Conservation (phyloP, 2,329 filamentous ascomycete genomes). For the Ophiostoma quercus region DNA sequence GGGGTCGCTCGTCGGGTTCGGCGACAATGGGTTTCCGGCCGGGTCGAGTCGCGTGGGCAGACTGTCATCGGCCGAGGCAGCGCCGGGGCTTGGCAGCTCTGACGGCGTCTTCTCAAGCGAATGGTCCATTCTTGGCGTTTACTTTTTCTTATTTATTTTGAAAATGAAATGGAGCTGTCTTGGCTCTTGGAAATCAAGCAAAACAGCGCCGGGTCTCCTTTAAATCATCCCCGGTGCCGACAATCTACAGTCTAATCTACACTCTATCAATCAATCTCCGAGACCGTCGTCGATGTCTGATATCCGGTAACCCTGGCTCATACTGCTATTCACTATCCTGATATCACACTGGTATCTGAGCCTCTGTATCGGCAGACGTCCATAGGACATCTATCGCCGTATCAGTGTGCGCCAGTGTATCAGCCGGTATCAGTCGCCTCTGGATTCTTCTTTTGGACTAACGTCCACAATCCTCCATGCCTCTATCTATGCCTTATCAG, state of each 20-base stretch:
- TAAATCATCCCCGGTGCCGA: not conserved
- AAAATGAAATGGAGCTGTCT: not conserved
- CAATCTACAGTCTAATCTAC: not conserved
- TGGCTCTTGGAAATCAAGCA: not conserved
- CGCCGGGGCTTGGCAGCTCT: not conserved
- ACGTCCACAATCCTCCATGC: not conserved
- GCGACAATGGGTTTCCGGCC: conserved; percentile 19
- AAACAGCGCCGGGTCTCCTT: not conserved
- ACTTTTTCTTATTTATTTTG: not conserved
- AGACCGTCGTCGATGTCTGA: no score
- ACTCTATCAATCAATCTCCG: not conserved
- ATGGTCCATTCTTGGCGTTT: not conserved
- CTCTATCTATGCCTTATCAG: not conserved
- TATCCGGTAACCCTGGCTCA: not conserved
- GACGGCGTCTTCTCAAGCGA: not conserved
- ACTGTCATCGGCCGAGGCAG: not conserved
- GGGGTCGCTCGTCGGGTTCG: conserved; percentile 26
- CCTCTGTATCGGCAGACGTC: no score
- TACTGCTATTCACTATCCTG: not conserved
- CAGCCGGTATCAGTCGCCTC: not conserved
- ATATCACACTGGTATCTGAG: not conserved
- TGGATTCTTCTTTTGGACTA: not conserved
- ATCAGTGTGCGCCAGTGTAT: no score
- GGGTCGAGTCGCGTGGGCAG: conserved; percentile 17
- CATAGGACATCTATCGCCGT: no score